Base-by-base conservation (phyloP, 805 yeast species). In the Dipodascopsis uninucleata region DNA sequence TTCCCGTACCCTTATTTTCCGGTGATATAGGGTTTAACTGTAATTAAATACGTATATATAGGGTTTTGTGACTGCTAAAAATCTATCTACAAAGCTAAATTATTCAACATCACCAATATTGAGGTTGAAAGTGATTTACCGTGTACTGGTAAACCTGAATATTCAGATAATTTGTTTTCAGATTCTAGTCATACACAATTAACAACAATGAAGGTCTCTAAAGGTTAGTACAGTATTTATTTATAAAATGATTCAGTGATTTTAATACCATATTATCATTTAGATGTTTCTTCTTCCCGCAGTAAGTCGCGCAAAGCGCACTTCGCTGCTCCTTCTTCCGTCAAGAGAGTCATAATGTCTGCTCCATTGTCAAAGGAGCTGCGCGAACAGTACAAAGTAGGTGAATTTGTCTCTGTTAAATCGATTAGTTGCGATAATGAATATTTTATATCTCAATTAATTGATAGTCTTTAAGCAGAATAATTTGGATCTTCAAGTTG, bases 241-340 rank as follows among this genome's bases (percentile, higher is more conserved):
- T 10, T 14, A 26, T 12, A 14, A 26, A 26, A 12, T 26, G 14
- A 12, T 14, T 26, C 14, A 12, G 29, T 26, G 14, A 26, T 14
- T 26, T 26, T 26, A 14, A 26, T n/a, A n/a, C n/a, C n/a, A n/a
- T n/a, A n/a, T n/a, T n/a, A n/a, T n/a, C n/a, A n/a, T n/a, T n/a
- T 57, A 85, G 96, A 93, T 96, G 97, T 93, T 75, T 88, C 98
- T 68, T 82, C 95, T 73, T 89, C 96, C 71, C 93, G 98, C 81
- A 85, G 95, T 75, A 93, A 93, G 84, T 80, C 97, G 74, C 89
- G 98, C 85, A 93, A 93, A 86, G 97, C 97, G 75, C 85, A 93
- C 84, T 93, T 93, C 90, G 78, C 78, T 68, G 94, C 98, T 64
- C 94, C 97, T 68, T 90, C 98, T 61, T 83, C 90, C 63, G 86